Percentiles rank a stretch among this genome's conserved stretches.
These are phyloP conservation scores for Vinca major DNA, from an alignment of 305 asterid species.

Conservation along the genomic window DNA sequence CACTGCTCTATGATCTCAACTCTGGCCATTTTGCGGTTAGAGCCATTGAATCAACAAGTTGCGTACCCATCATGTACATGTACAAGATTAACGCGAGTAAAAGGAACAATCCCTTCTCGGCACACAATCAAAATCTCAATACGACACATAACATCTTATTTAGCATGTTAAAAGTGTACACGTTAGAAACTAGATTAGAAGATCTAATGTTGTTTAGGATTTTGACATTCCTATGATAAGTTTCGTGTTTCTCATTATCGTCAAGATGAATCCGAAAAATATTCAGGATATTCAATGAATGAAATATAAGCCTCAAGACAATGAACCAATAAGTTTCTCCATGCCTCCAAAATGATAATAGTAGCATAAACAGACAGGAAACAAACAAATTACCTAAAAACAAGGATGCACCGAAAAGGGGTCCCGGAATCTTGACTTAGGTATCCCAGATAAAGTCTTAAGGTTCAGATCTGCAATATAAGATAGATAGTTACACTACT, in stretches of 20 bases:
- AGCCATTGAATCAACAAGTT: not conserved
- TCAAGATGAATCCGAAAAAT: not conserved
- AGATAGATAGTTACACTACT: constrained; percentile 20
- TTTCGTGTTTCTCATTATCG: not conserved
- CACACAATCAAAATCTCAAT: too few species aligned
- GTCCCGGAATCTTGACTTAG: constrained; percentile 13
- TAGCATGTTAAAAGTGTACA: not conserved
- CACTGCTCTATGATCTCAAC: not conserved
- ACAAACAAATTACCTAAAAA: constrained; percentile 13
- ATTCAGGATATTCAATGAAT: not conserved
- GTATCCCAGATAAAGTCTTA: constrained; percentile 17
- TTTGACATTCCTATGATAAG: not conserved
- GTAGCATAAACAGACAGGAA: not conserved
- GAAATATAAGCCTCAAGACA: not conserved
- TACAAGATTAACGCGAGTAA: not conserved
- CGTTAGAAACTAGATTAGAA: not conserved
- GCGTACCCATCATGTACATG: not conserved
- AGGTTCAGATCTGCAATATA: constrained; percentile 21
- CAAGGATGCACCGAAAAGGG: constrained; percentile 6
- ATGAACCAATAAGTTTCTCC: not conserved
- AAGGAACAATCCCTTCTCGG: not conserved
- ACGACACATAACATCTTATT: not conserved
- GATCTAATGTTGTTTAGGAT: not conserved
- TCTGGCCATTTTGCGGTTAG: too few species aligned
- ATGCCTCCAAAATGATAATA: not conserved